phyloP scores from a whole-genome alignment of 164 flowering plant genomes.

The Berberis vulgaris region DNA sequence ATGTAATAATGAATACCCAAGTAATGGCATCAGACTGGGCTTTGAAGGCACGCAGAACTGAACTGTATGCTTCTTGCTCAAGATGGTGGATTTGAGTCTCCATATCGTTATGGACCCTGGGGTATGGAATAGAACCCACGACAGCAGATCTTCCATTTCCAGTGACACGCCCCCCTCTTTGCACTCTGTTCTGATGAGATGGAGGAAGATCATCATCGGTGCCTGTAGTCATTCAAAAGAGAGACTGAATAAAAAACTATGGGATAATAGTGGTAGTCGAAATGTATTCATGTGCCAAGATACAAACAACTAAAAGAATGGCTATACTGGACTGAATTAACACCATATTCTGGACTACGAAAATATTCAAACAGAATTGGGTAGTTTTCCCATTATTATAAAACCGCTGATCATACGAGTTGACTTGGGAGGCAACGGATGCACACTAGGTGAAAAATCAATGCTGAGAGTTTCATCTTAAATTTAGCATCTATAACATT shows the following conservation, averaged over 20 bases:
- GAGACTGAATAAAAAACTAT: not conserved
- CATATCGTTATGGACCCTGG: conserved; percentile 51
- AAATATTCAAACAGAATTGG: too few species aligned
- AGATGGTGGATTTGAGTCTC: conserved; percentile 72
- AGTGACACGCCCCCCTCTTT: conserved; percentile 52
- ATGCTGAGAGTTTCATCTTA: too few species aligned
- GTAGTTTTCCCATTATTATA: too few species aligned
- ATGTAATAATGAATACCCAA: conserved; percentile 49
- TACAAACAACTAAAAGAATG: too few species aligned
- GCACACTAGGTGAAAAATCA: too few species aligned
- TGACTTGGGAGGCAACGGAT: too few species aligned
- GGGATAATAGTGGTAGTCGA: not conserved
- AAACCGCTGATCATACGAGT: too few species aligned
- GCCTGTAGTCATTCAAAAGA: conserved; percentile 22
- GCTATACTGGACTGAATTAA: too few species aligned
- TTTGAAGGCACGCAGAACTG: conserved; percentile 87
- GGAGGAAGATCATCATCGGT: conserved; percentile 89
- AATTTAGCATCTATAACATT: too few species aligned
- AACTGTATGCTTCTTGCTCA: conserved; percentile 83
- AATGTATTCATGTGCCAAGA: too few species aligned
- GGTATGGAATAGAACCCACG: conserved; percentile 32
- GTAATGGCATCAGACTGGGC: conserved; percentile 95
- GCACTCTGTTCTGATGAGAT: conserved; percentile 61
- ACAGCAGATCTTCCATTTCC: conserved; percentile 66
- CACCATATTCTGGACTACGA: too few species aligned